Conservation (phyloP, 176 grass and related monocot genomes). For the Calamus simplicifolius region DNA sequence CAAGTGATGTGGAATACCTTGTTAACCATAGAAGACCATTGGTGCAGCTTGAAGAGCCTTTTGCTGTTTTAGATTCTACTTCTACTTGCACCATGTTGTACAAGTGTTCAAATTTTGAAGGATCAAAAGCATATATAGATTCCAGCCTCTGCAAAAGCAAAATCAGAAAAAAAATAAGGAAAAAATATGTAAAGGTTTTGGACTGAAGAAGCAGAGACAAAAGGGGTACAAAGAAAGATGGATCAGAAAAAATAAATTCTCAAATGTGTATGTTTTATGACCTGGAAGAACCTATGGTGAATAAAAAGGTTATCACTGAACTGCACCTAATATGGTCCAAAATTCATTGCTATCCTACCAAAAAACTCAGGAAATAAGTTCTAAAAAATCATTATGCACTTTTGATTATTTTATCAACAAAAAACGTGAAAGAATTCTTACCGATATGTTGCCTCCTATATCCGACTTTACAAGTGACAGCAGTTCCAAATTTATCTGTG, state of each 20-base stretch:
- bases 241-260: not conserved
- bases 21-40: slow-evolving; percentile 99
- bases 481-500: slow-evolving; percentile 95
- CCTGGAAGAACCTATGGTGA: no score
- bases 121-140: slow-evolving; percentile 65
- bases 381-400: no score
- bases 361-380: no score
- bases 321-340: no score
- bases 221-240: slow-evolving; percentile 5
- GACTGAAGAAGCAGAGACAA: not conserved
- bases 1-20: slow-evolving; percentile 28
- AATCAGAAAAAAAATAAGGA: no score
- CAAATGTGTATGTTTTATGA: no score
- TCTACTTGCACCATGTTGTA: slow-evolving; percentile 90
- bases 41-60: slow-evolving; percentile 83
- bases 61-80: slow-evolving; percentile 77
- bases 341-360: no score
- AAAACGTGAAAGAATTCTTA: slow-evolving; percentile 36
- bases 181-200: not conserved
- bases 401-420: no score
- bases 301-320: no score
- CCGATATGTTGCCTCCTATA: slow-evolving; percentile 89
- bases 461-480: slow-evolving; percentile 83
- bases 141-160: slow-evolving; percentile 61
- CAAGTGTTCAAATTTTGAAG: slow-evolving; percentile 66